A percentile compares a stretch with the other conserved stretches of the same genome.
These are phyloP conservation scores for Coriolopsis trogii DNA, from an alignment of 1,284 basidiomycete genomes.

Conservation along the genomic window DNA sequence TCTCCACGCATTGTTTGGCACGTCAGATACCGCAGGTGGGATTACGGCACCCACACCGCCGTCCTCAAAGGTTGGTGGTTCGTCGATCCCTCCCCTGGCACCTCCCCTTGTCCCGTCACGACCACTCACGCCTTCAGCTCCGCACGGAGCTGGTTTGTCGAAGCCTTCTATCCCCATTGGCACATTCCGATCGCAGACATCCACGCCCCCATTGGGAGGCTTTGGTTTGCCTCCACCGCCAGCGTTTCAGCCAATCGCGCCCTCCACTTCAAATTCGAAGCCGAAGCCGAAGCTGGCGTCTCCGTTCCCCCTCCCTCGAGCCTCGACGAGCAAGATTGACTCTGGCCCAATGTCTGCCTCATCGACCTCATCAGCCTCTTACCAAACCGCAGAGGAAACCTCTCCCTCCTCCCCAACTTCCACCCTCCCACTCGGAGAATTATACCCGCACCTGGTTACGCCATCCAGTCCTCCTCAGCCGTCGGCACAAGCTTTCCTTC, in stretches of 20 bases:
- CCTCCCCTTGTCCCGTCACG: constrained; percentile 30
- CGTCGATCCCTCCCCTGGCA: constrained; percentile 14
- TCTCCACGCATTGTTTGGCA: constrained; percentile 7
- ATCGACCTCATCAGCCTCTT: constrained; percentile 19
- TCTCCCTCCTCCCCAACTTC: constrained; percentile 17
- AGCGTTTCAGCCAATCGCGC: constrained; percentile 11
- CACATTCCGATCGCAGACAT: constrained; percentile 8
- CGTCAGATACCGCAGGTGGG: neutral
- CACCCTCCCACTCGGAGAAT: constrained; percentile 13
- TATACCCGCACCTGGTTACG: constrained; percentile 18
- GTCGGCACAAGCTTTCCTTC: constrained; percentile 12
- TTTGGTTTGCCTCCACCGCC: constrained; percentile 25
- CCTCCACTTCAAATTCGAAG: neutral
- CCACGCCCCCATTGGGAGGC: constrained; percentile 8
- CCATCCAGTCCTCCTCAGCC: constrained; percentile 10
- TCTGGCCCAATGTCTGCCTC: constrained; percentile 28
- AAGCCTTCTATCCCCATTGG: neutral
- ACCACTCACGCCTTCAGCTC: constrained; percentile 13
- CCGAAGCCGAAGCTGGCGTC: constrained; percentile 17
- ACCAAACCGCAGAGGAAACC: constrained; percentile 16
- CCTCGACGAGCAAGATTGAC: constrained; percentile 44
- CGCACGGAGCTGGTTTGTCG: constrained; percentile 6
- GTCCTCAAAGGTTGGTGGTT: neutral
- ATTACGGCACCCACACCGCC: neutral
- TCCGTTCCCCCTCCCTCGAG: constrained; percentile 32